A percentile compares a stretch with the other conserved stretches of the same genome.
These are phyloP conservation scores for Luffa aegyptiaca DNA, from an alignment of 306 rosid species.

Conservation along the genomic window DNA sequence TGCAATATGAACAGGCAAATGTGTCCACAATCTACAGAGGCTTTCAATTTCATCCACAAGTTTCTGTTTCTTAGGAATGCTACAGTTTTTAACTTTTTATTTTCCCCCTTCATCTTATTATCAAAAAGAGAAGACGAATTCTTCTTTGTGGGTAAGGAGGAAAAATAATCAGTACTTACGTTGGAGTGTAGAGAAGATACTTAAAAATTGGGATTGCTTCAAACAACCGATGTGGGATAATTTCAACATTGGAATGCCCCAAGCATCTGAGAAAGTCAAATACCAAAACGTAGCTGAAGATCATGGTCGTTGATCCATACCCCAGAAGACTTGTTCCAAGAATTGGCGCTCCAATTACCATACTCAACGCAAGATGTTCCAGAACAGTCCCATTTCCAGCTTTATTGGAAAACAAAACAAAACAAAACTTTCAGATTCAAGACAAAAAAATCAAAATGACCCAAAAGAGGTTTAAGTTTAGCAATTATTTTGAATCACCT, in stretches of 20 bases:
- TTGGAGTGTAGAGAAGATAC: conserved; percentile 71
- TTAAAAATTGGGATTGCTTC: conserved; percentile 47
- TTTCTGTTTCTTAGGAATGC: background rate
- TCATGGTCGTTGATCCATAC: conserved; percentile 48
- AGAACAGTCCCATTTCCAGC: conserved; percentile 67
- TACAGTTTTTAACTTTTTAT: background rate
- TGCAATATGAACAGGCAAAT: background rate
- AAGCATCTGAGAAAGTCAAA: conserved; percentile 74
- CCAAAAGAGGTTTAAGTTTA: background rate
- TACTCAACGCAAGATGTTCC: conserved; percentile 52
- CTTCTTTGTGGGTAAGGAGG: background rate
- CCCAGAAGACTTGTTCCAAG: conserved; percentile 48
- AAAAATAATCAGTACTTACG: conserved; percentile 39
- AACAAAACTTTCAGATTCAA: background rate
- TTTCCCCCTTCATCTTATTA: background rate
- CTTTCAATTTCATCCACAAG: background rate
- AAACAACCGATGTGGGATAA: conserved; percentile 45
- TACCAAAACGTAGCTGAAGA: conserved; percentile 38
- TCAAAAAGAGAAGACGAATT: background rate
- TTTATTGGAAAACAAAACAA: conserved; percentile 4
- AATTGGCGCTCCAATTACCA: conserved; percentile 59
- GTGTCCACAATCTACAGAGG: background rate
- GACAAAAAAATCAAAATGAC: background rate
- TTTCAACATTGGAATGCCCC: conserved; percentile 76
- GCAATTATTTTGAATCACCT: conserved; percentile 20